These are phyloP conservation scores for Diaporthe sp. DNA, from an alignment of 2,329 filamentous ascomycete genomes.

Conservation along the genomic window DNA sequence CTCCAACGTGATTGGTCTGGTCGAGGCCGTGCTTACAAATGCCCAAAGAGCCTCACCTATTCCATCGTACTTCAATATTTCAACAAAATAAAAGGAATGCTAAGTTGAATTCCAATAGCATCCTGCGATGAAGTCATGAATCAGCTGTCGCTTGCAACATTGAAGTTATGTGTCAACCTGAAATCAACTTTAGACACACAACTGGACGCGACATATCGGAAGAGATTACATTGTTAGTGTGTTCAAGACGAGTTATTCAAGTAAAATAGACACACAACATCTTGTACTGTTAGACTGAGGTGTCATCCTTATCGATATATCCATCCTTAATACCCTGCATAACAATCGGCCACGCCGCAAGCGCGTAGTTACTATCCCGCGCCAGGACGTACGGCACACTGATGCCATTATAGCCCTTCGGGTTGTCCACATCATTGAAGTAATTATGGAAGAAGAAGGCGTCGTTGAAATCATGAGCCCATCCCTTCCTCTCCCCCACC, in stretches of 20 bases:
- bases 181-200: no score
- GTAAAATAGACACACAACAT: no score
- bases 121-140: no score
- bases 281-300: not conserved
- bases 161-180: no score
- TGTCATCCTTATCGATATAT: slow-evolving; percentile 19
- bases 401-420: not conserved
- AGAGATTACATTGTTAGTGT: not conserved
- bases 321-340: slow-evolving; percentile 34
- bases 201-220: no score
- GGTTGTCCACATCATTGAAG: slow-evolving; percentile 34
- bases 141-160: no score
- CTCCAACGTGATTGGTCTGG: not conserved
- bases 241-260: no score
- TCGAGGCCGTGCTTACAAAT: not conserved
- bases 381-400: slow-evolving; percentile 21
- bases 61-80: no score
- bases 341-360: slow-evolving; percentile 41
- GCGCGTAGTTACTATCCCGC: slow-evolving; percentile 30
- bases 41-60: not conserved
- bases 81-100: not conserved
- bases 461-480: slow-evolving; percentile 32
- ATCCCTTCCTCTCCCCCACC: not conserved
- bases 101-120: no score
- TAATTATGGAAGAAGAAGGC: slow-evolving; percentile 37